Conservation (phyloP, 148 eudicot genomes). For the Rhododendron vialii region DNA sequence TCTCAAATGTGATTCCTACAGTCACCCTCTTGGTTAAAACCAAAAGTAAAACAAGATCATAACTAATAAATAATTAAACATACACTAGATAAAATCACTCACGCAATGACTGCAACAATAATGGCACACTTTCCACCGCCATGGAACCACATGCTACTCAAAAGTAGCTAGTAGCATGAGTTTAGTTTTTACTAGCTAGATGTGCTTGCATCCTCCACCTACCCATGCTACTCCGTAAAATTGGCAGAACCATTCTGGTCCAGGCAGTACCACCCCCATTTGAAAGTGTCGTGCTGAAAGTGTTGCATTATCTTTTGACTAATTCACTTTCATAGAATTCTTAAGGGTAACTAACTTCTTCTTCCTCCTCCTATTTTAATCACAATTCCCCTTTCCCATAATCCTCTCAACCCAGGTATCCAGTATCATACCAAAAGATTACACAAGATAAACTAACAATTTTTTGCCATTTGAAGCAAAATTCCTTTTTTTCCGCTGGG, state of each 20-base stretch:
- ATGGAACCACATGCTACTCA: constrained; percentile 15
- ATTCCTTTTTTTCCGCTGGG: neutral
- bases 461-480: neutral
- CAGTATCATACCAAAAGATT: neutral
- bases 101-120: neutral
- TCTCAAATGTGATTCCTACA: neutral
- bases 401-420: neutral
- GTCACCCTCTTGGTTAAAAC: neutral
- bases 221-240: neutral
- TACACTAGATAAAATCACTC: neutral
- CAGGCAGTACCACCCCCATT: neutral
- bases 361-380: neutral
- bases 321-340: neutral
- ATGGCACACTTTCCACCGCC: constrained; percentile 23
- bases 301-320: neutral
- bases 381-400: neutral
- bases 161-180: neutral
- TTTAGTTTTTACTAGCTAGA: too few relatives aligned
- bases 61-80: neutral
- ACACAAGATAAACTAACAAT: too few relatives aligned
- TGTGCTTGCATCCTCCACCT: neutral
- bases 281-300: neutral
- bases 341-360: neutral
- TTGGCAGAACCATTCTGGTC: neutral
- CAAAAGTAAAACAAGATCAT: neutral